Evolutionary conservation across 768 basidiomycete genomes (phyloP), one percentile per base, ranked within the genome.

Genomic region (Lanmaoa pseudosensibilis): DNA sequence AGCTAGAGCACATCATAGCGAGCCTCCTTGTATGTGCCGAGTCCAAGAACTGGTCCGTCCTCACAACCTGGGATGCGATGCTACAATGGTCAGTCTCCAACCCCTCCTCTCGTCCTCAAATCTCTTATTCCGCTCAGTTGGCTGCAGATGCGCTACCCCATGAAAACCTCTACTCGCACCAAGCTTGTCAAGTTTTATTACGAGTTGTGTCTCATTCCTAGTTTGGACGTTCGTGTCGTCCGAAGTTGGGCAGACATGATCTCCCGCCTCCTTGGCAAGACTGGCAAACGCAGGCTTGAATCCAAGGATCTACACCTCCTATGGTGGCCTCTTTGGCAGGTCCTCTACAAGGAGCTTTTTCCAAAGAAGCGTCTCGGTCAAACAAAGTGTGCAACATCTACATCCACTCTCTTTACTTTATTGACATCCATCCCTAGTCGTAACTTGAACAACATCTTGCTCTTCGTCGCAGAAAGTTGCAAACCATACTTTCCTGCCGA

Each of bases 191-290:
- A 78, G 37, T 73, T 93, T 46, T 92, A 92, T 72, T 92, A 88
- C 64, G 88, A 92, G 65, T 73, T 93, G n/a, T 84, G 82, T 68
- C 73, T 90, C 34, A 68, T 90, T 9, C 91, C 90, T 44, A 90
- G 90, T 47, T 75, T 92, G 50, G 90, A 93, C 51, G 78, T 85
- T 11, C 83, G 86, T 41, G 77, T 87, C 60, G 76, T 85, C 56
- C 83, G 88, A 47, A 83, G 78, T 68, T 92, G 90, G 88, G 83
- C 87, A 15, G 87, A 88, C 64, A 89, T 89, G 83, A 77, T 92
- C 61, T 80, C 84, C 45, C 84, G 87, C 55, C 76, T 92, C 44
- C 76, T 91, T 15, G 79, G 81, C 38, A 90, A 87, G 73, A 76
- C 82, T 8, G 85, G 87, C 41, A 83, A 80, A 59, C 83, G 84